These are phyloP conservation scores for Chrysopogon serrulatus DNA, from an alignment of 176 grass and related monocot genomes.

Conservation along the genomic window DNA sequence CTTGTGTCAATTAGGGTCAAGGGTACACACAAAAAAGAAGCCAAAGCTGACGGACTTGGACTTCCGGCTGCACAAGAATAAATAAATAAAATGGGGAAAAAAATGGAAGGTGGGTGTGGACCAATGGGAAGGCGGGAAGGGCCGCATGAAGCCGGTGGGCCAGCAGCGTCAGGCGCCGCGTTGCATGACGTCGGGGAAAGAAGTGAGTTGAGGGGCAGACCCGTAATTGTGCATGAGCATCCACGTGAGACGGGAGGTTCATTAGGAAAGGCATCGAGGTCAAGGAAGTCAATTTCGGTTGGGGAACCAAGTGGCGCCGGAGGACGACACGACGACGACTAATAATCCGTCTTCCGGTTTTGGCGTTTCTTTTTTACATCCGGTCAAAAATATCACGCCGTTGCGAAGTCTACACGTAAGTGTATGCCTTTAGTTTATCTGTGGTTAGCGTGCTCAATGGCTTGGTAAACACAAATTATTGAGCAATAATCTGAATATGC, in stretches of 20 bases:
- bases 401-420: not conserved
- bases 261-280: slow-evolving; percentile 9
- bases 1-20: slow-evolving; percentile 40
- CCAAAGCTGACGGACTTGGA: slow-evolving; percentile 32
- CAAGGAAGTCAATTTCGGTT: slow-evolving; percentile 40
- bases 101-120: not conserved
- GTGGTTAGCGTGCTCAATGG: not conserved
- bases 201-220: not conserved
- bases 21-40: slow-evolving; percentile 20
- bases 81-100: not conserved
- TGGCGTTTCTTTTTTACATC: not conserved
- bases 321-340: slow-evolving; percentile 22
- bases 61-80: not conserved
- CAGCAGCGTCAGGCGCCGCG: not conserved
- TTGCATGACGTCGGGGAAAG: not conserved
- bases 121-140: slow-evolving; percentile 10
- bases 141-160: not conserved
- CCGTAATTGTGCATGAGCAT: not conserved
- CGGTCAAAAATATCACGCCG: slow-evolving; percentile 29
- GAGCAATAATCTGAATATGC: not conserved
- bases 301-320: slow-evolving; percentile 14
- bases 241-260: not conserved
- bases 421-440: not conserved
- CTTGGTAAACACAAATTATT: not conserved
- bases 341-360: slow-evolving; percentile 6